Conservation (phyloP, 2,329 filamentous ascomycete genomes). For the Pseudogymnoascus destructans region DNA sequence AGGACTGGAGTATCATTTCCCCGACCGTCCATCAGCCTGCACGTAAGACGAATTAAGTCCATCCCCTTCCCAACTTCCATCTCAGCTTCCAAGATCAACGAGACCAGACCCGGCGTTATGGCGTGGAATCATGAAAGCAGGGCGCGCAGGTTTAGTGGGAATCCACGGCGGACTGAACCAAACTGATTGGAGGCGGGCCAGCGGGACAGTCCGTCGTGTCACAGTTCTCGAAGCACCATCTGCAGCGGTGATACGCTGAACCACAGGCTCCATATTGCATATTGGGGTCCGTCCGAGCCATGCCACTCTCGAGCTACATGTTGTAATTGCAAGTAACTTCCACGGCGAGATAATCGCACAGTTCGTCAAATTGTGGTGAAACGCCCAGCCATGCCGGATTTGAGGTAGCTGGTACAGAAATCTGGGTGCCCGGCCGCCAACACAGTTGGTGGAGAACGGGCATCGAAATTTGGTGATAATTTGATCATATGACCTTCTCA, state of each 20-base stretch:
- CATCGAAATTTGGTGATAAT: background rate
- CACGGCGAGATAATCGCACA: background rate
- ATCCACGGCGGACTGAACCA: background rate
- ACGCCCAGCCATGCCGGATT: background rate
- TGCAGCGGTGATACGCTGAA: background rate
- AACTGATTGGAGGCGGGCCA: background rate
- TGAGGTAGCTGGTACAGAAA: background rate
- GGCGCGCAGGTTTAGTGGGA: background rate
- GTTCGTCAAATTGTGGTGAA: background rate
- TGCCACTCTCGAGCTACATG: background rate
- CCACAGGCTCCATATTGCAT: background rate
- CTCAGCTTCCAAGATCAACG: background rate
- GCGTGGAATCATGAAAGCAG: background rate
- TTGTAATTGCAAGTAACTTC: background rate
- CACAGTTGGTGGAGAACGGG: background rate
- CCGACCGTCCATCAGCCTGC: background rate
- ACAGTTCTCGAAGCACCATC: background rate
- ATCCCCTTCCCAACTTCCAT: background rate
- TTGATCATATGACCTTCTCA: constrained; percentile 6
- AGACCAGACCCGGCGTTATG: background rate
- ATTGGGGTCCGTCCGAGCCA: background rate
- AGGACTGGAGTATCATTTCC: background rate
- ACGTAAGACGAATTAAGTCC: background rate
- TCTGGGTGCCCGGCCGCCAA: background rate
- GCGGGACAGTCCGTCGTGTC: background rate